Evolutionary conservation across 352 stramenopile genomes (phyloP).

Genomic region (Pythium aquatile): DNA sequence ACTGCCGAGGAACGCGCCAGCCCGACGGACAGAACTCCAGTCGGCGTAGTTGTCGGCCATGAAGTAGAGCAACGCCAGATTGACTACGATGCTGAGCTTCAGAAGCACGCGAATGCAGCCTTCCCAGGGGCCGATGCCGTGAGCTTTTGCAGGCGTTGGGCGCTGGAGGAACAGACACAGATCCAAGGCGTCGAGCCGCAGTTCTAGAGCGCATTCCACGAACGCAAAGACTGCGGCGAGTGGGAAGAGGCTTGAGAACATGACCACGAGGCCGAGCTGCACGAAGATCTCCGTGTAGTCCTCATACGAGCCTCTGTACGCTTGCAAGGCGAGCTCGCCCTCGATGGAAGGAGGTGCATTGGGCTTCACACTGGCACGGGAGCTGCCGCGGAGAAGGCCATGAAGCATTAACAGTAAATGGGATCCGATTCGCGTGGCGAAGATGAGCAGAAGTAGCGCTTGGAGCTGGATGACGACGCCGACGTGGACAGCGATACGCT

Average conservation of each 20-base stretch:
- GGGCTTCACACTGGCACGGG: not conserved
- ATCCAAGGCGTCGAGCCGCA: conserved; percentile 31
- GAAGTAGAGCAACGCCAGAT: conserved; percentile 32
- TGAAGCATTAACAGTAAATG: conserved; percentile 17
- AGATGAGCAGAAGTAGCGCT: conserved; percentile 22
- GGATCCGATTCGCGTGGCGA: conserved; percentile 19
- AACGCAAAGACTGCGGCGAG: conserved; percentile 18
- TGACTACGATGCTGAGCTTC: conserved; percentile 13
- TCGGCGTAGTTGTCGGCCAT: conserved; percentile 26
- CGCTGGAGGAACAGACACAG: conserved; percentile 29
- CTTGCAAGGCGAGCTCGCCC: conserved; percentile 19
- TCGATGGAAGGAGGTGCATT: conserved; percentile 12
- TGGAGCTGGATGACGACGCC: conserved; percentile 20
- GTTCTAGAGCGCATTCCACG: conserved; percentile 27
- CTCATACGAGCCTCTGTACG: conserved; percentile 27
- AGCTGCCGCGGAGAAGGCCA: conserved; percentile 8
- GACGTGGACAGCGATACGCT: conserved; percentile 6
- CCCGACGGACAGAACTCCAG: conserved; percentile 24
- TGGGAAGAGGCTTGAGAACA: conserved; percentile 24
- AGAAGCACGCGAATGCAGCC: conserved; percentile 19
- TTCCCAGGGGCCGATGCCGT: conserved; percentile 31
- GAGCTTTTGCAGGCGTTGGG: conserved; percentile 21
- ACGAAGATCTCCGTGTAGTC: conserved; percentile 31
- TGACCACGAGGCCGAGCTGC: conserved; percentile 25
- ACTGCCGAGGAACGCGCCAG: conserved; percentile 26